These are phyloP conservation scores for Acacia acuminata DNA, from an alignment of 306 rosid genomes.

Conservation along the genomic window DNA sequence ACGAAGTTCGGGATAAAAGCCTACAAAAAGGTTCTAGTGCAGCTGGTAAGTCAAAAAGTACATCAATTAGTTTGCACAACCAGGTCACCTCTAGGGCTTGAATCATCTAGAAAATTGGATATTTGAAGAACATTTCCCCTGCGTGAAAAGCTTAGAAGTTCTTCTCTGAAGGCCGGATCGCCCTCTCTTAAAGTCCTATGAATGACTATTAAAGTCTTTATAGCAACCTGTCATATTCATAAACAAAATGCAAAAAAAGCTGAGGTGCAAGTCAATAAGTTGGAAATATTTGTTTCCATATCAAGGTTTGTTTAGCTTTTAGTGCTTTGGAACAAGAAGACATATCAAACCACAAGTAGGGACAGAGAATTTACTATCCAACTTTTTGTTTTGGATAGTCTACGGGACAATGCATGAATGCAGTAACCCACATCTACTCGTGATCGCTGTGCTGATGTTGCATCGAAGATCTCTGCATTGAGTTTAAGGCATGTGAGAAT, in stretches of 20 bases:
- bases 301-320: not conserved
- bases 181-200: slow-evolving; percentile 95
- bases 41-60: slow-evolving; percentile 1
- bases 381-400: slow-evolving; percentile 77
- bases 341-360: not conserved
- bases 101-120: slow-evolving; percentile 90
- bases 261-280: slow-evolving; percentile 22
- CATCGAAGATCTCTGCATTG: slow-evolving; percentile 69
- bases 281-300: not conserved
- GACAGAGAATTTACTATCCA: slow-evolving; percentile 72
- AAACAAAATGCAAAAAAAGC: slow-evolving; percentile 4
- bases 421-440: slow-evolving; percentile 95
- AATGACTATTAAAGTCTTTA: slow-evolving; percentile 89
- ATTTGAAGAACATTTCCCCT: slow-evolving; percentile 84
- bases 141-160: slow-evolving; percentile 66
- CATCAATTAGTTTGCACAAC: not conserved
- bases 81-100: slow-evolving; percentile 77
- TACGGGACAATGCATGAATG: slow-evolving; percentile 81
- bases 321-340: not conserved
- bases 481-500: slow-evolving; percentile 8
- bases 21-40: slow-evolving; percentile 15
- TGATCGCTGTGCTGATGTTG: slow-evolving; percentile 79
- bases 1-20: slow-evolving; percentile 20
- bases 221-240: slow-evolving; percentile 69
- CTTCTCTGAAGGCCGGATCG: slow-evolving; percentile 94